phyloP scores from a whole-genome alignment of 1,284 basidiomycete genomes.

The Athelia sp. region DNA sequence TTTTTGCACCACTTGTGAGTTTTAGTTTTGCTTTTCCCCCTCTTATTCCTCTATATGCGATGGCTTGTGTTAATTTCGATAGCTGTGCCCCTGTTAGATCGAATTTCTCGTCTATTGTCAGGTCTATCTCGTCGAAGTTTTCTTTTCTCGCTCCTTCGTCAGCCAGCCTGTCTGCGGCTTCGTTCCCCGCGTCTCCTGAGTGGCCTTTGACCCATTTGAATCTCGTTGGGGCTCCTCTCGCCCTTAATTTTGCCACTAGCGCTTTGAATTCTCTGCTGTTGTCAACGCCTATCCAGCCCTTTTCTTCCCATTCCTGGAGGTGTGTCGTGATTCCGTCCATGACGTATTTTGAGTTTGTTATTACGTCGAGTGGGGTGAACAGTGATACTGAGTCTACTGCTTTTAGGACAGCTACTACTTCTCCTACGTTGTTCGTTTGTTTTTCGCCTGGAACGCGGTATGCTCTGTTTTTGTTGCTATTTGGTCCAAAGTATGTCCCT shows the following conservation, averaged over 20 bases:
- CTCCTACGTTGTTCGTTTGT: slow-evolving; percentile 15
- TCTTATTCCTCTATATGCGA: slow-evolving; percentile 14
- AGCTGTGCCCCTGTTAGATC: slow-evolving; percentile 18
- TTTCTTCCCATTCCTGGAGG: slow-evolving; percentile 14
- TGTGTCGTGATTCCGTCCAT: slow-evolving; percentile 17
- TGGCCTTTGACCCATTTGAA: slow-evolving; percentile 26
- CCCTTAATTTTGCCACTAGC: slow-evolving; percentile 9
- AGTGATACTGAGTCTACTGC: not conserved
- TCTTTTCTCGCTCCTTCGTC: slow-evolving; percentile 12
- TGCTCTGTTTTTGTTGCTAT: slow-evolving; percentile 6
- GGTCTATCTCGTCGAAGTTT: not conserved
- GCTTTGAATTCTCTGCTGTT: slow-evolving; percentile 10
- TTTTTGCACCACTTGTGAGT: not conserved
- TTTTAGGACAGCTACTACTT: slow-evolving; percentile 11
- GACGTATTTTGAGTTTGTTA: slow-evolving; percentile 10
- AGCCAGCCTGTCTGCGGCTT: slow-evolving; percentile 18
- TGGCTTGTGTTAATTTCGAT: slow-evolving; percentile 8
- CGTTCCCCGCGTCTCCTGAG: slow-evolving; percentile 14
- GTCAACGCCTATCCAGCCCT: slow-evolving; percentile 13
- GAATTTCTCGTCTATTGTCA: slow-evolving; percentile 1
- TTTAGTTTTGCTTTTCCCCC: not conserved
- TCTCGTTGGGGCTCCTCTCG: slow-evolving; percentile 10
- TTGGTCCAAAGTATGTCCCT: slow-evolving; percentile 23
- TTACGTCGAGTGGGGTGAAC: slow-evolving; percentile 3
- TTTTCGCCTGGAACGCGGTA: slow-evolving; percentile 4